Evolutionary conservation across 768 basidiomycete genomes (phyloP), one percentile per base, ranked within the genome.

Genomic region (Pluteus cervinus): DNA sequence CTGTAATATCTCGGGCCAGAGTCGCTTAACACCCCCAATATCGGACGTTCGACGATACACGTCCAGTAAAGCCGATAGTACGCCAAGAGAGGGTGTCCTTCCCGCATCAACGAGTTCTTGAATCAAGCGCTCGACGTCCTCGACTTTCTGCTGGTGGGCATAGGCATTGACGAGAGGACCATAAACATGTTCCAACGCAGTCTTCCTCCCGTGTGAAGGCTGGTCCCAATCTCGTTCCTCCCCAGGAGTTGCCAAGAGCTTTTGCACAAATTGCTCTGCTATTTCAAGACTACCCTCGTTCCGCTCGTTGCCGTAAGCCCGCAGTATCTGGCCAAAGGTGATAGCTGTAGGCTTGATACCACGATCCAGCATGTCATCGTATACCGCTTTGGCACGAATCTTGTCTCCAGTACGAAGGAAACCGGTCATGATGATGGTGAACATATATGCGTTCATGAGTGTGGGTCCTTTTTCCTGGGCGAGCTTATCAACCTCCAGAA

Each of bases 401-500:
- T 62, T 66, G 22, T 82, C 61, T 3, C 75, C 72, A 2, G 49
- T 46, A 12, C 76, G 74, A 37, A 94, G 62, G 54, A 79, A 84
- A 1, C 80, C 84, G 5, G 73, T 67, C 68, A 91, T 80, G 53
- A 94, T 59, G 51, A 84, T 78, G 17, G 86, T 86, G 43, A 87
- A 66, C 29, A 79, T 62, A 51, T 78, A 81, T 24, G 70, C 63
- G 42, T 74, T 76, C 43, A 80, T 56, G 12, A 75, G 44, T 18
- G 59, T 50, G 3, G 65, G 53, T 12, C 63, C 51, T 56, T 61
- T 60, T 8, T 60, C 45, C 30, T 57, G 50, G 22, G 61, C 49
- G n/a, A 64, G 53, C n/a, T 49, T 46, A 40, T 81, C 76, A 74
- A 94, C 78, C 54, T 85, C 71, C 24, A 58, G 53, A 50, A 83